Conservation (phyloP, 345 rosid genomes). For the Stellera chamaejasme region DNA sequence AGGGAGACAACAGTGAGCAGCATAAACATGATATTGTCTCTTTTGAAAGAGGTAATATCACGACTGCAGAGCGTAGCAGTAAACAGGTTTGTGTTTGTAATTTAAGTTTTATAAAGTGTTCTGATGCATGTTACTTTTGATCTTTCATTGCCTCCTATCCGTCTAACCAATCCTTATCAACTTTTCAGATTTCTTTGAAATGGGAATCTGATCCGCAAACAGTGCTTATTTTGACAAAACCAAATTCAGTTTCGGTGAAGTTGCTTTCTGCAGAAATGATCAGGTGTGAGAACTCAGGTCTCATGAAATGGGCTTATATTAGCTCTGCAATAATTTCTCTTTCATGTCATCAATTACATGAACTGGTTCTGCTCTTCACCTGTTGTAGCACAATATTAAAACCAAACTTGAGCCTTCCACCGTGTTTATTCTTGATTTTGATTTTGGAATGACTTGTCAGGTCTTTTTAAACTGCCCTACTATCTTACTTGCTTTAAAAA, state of each 20-base stretch:
- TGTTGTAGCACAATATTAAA: neutral
- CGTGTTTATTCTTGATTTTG: too few relatives aligned
- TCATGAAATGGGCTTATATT: neutral
- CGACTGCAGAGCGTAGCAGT: constrained; percentile 86
- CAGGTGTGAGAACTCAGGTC: constrained; percentile 43
- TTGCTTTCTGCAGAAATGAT: constrained; percentile 74
- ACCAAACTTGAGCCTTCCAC: too few relatives aligned
- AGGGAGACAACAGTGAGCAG: constrained; percentile 76
- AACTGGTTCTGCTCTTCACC: constrained; percentile 12
- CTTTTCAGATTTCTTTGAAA: constrained; percentile 79
- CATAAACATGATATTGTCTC: constrained; percentile 94
- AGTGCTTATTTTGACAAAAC: constrained; percentile 84
- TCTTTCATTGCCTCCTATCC: neutral
- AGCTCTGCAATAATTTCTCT: too few relatives aligned
- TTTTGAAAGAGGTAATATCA: constrained; percentile 89
- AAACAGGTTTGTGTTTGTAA: constrained; percentile 49
- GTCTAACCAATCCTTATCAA: neutral
- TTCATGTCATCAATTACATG: neutral
- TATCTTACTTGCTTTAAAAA: too few relatives aligned
- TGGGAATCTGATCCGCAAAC: constrained; percentile 94
- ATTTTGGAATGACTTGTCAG: too few relatives aligned
- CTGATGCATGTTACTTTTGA: constrained; percentile 1
- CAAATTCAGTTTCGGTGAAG: constrained; percentile 75
- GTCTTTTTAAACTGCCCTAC: too few relatives aligned
- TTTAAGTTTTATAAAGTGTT: neutral